Evolutionary conservation across 305 asterid species (phyloP), one percentile per base, ranked within the genome.

Genomic region (Fraxinus sp.): DNA sequence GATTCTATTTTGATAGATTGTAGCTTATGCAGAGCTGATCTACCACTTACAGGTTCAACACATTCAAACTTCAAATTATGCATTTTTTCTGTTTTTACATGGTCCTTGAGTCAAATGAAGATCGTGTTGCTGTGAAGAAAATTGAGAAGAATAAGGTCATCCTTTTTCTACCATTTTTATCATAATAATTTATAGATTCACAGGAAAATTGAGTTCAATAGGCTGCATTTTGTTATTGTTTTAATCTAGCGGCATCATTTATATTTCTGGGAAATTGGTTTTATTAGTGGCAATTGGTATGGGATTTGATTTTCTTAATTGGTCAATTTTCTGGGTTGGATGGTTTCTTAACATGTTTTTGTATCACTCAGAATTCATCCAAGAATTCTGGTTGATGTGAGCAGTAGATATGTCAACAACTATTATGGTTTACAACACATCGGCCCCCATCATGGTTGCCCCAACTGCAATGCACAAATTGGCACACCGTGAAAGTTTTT

Each of bases 1-100:
- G 99, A 95, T 94, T 97, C 99, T 84, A 91, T 97, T 85, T 89
- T 95, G 90, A 84, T 94, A 75, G 93, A 90, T 86, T 92, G 97
- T 84, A 95, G 97, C 93, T 90, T 95, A 76, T 94, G 98, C 26
- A 95, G 97, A 68, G 99, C 98, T 71, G 97, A 94, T 89, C 88
- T 95, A 70, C 98, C 99, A 95, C 89, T 86, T 95, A 57, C 99
- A 94, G 97, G 98, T 94, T 84, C 80, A 66, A 73, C 76, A 78
- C 62, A 33, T 64, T 83, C 73, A 57, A 84, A 37, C 68, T 62
- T 83, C 35, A 7, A 66, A 37, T 68, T 74, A 28, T 35, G 44
- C 74, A 35, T 71, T 59, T 52, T 77, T 18, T 32, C 37, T 52
- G 7, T 20, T 41, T 33, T 46, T 81, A n/a, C 9, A 20, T 22